Percentiles rank a stretch among this genome's conserved stretches.
Conservation (phyloP, 139 green algal genomes). For the Picochlorum sp. region DNA sequence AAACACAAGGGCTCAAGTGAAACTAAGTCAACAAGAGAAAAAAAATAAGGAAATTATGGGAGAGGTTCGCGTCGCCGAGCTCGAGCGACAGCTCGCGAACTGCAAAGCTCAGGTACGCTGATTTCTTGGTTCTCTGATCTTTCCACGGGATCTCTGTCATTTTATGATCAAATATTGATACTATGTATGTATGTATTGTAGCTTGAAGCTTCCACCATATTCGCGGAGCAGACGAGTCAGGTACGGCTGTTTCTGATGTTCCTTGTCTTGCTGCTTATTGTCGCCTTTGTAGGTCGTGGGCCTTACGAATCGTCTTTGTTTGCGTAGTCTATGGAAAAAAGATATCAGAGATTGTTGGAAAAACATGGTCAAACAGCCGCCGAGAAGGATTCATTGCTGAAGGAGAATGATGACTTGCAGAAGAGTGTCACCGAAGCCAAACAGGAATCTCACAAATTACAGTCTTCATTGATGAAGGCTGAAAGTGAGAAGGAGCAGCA, state of each 20-base stretch:
- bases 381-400: conserved; percentile 27
- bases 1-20: not conserved
- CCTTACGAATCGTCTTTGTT: too few relatives aligned
- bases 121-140: not conserved
- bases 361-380: conserved; percentile 18
- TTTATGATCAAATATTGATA: not conserved
- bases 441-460: conserved; percentile 26
- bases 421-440: conserved; percentile 21
- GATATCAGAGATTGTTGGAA: conserved; percentile 30
- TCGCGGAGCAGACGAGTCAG: conserved; percentile 33
- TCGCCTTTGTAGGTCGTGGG: not conserved
- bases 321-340: conserved; percentile 38
- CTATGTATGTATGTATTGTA: not conserved
- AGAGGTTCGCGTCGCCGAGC: conserved; percentile 9
- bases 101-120: conserved; percentile 19
- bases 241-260: conserved; percentile 8
- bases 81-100: conserved; percentile 12
- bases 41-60: not conserved
- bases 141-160: not conserved
- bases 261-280: not conserved
- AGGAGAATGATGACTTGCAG: conserved; percentile 18
- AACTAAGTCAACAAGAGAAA: not conserved
- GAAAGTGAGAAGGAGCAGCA: conserved; percentile 27
- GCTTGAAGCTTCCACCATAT: conserved; percentile 33
- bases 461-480: conserved; percentile 24